Evolutionary conservation across 1,139 yeast genomes (phyloP), one percentile per base, ranked within the genome.

Genomic region (Saccharomyces hybrid): DNA sequence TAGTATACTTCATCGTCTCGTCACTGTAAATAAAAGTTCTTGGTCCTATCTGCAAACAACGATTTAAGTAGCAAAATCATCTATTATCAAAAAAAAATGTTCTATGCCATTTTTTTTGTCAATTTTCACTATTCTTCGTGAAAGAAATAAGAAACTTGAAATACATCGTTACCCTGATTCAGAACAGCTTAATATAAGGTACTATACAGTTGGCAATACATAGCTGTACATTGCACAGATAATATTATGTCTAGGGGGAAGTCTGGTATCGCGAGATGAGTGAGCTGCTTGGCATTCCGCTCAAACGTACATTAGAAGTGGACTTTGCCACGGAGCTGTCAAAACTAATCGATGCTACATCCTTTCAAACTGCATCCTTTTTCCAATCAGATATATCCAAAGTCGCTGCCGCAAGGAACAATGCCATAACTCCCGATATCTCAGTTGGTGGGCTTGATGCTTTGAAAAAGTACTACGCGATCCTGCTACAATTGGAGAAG

Each of bases 321-420:
- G 77, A 78, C 51, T 64, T 86, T 16, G 77, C 77, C 1, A 63
- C 67, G 0, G 75, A 73, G n/a, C 69, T 88, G 16, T 67, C 75
- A 2, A 70, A 73, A 13, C 71, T 82, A 38, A 86, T 88, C 42
- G 75, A 80, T 50, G 67, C 71, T 27, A 86, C 84, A 55, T 86
- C 80, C 62, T 84, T 80, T 66, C 95, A 88, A 68, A 75, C 87
- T 2, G 77, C 88, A 0, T 73, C 81, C 2, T 73, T 75, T 7
- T 86, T 85, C 63, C 75, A 76, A 25, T 63, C 68, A 2, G 95
- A 86, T 64, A 70, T 86, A 31, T 65, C 66, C 2, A 69, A 70
- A 38, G 68, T 85, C 9, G 73, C 73, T 49, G 60, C 61, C 0
- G 62, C 78, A 27, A 69, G 86, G 52, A 67, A 69, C 25, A 63